Evolutionary conservation across 495 filamentous ascomycete species (phyloP), one percentile per base, ranked within the genome.

Genomic region (Entonaema liquescens): DNA sequence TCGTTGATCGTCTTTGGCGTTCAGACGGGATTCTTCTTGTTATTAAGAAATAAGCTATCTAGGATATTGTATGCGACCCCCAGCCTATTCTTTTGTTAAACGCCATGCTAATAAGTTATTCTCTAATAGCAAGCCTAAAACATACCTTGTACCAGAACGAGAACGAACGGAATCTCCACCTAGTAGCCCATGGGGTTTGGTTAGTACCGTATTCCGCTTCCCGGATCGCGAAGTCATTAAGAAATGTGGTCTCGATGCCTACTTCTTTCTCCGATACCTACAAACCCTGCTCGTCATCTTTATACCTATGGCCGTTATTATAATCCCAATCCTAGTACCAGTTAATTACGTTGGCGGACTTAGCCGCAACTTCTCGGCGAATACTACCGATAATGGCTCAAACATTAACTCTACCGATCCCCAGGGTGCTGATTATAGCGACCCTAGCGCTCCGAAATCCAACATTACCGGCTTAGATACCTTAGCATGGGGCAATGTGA

Each of bases 231-330:
- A 97, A 69, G 91, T 98, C 76, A 95, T 98, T 66, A 90, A 92
- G 40, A 97, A 97, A 79, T 97, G 93, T 78, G 95, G 95, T 5
- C 86, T 99, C 40, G 95, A 99, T 79, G 95, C 96, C 73, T 99
- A 98, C 83, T 97, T 99, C 80, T 99, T 98, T 81, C 85, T 99
- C 1, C 92, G 96, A 59, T 99, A 97, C 77, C 85, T 99, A 15
- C 92, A 95, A 61, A 95, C 97, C 78, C 87, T 99, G 2, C 86
- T 99, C 38, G 91, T 96, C 75, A 95, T 98, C 66, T 98, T 98
- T 74, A 77, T 95, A 19, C 92, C 94, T 7, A 83, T 97, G 60
- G 92, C 91, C 23, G 52, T 90, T 19, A 76, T 97, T 29, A 89
- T 98, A 28, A 82, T 98, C 25, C 96, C 95, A 0, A 89, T 97